Evolutionary conservation across 2,329 filamentous ascomycete species (phyloP), one percentile per base, ranked within the genome.

Genomic region (Fusarium chlamydosporum): DNA sequence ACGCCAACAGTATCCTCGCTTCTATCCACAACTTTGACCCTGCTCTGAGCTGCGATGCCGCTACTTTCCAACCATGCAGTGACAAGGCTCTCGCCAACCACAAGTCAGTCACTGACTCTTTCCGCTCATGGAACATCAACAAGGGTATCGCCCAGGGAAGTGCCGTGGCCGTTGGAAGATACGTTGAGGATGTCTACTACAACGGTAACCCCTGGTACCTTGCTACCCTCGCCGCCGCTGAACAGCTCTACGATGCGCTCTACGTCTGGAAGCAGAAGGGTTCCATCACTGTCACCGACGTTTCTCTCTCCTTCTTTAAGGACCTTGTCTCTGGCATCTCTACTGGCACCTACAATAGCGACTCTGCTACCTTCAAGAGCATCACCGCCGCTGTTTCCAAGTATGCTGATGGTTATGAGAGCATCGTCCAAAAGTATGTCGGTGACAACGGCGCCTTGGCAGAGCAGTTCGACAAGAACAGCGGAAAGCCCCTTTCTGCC

Each of bases 201-300:
- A 88, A 88, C 63, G 92, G 92, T 2, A 94, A 96, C 77, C 92
- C 92, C 2, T 96, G 92, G 92, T 92, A 93, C 72, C 84, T 95
- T 13, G 86, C 86, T 72, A 95, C 91, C 1, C 83, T 93, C 31
- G 92, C 91, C 3, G 91, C 91, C 1, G 93, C 92, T 4, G 92
- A 96, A 78, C 90, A 92, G 75, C 85, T 96, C 4, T 95, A 94
- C 76, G 89, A 92, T 72, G 90, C 92, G 1, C 74, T 94, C 2
- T 89, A 90, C 68, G 88, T 91, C 50, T 95, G 91, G 91, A 83
- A 90, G 65, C 79, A 82, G 35, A 78, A 83, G 27, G 89, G 88
- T 2, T 89, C 83, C 7, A 84, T 96, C 72, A 85, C 84, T 1
- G 85, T 95, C 46, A 90, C 88, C 7, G 79, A 82, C 0, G 84